A percentile compares a stretch with the other conserved stretches of the same genome.
Conservation (phyloP, 306 rosid species). For the Quercus agrifolia region DNA sequence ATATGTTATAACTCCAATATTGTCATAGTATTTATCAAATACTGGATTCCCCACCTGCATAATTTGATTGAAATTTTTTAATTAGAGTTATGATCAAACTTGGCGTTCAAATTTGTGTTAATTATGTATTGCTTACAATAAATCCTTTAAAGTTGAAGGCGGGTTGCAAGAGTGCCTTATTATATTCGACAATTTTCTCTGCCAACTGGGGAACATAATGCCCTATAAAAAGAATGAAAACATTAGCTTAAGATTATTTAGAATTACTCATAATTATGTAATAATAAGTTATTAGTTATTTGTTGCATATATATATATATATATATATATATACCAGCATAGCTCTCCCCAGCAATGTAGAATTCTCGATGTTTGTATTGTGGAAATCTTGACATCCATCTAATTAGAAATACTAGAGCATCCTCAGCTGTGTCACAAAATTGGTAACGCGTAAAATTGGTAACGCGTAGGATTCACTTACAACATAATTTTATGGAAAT, state of each 20-base stretch:
- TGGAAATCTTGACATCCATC: slow-evolving; percentile 78
- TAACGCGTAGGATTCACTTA: slow-evolving; percentile 1
- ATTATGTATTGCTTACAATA: slow-evolving; percentile 40
- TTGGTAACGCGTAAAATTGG: slow-evolving; percentile 9
- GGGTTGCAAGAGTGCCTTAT: slow-evolving; percentile 42
- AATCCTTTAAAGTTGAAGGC: slow-evolving; percentile 69
- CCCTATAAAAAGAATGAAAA: slow-evolving; percentile 32
- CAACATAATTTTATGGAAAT: neutral
- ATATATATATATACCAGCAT: slow-evolving; percentile 50
- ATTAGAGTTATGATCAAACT: neutral
- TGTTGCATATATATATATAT: neutral
- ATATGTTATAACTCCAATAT: slow-evolving; percentile 53
- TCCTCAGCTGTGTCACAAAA: slow-evolving; percentile 59
- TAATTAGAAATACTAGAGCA: slow-evolving; percentile 56
- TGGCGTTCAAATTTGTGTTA: too few species aligned
- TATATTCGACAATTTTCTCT: slow-evolving; percentile 52
- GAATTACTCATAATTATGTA: neutral
- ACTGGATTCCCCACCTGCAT: slow-evolving; percentile 80
- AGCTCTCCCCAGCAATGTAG: slow-evolving; percentile 88
- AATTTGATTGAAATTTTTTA: neutral
- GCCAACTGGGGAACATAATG: slow-evolving; percentile 89
- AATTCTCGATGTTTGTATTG: slow-evolving; percentile 66
- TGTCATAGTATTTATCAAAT: slow-evolving; percentile 58
- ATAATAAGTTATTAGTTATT: neutral
- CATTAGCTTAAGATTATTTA: neutral